Base-by-base conservation (phyloP, 768 basidiomycete genomes). In the Termitomyces sp. region DNA sequence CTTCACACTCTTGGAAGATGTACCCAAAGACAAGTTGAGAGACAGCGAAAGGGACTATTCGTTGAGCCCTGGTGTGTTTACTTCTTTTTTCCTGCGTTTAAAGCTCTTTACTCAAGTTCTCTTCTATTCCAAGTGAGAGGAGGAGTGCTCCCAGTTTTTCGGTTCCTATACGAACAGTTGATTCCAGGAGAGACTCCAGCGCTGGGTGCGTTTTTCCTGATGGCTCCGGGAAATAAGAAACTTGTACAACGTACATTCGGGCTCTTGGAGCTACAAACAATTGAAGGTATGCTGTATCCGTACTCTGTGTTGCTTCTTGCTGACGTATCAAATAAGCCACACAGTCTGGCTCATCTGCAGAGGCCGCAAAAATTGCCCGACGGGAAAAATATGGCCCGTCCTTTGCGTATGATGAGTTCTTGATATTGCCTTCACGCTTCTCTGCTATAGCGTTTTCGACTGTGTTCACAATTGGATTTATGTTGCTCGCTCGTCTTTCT, bases 341-440 rank as follows among this genome's bases (percentile, higher is more conserved):
- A 3, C 45, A 53, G 5, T 10, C 49, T 20, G 61, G 58, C 12
- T 43, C 44, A 7, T 36, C 54, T 33, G 37, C 24, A 36, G 56
- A 55, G 45, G 53, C 13, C 26, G 59, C 58, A 1, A 62, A 64
- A n/a, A 54, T 64, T 12, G 60, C 68, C 14, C 62, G 70, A 55
- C 66, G 65, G 44, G 62, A 61, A 42, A 67, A 69, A 46, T 95
- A 95, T 65, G 95, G 91, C 5, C 75, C 83, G 0, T 66, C 80
- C 2, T 93, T 97, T 76, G 74, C 74, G 45, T 96, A 95, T 68
- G 84, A 86, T 51, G 93, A 95, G 69, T 88, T 89, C 57, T 20
- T 82, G 62, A 73, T 71, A 4, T 76, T 73, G 49, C 67, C 71
- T 4, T 76, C 74, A 34, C 68, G 67, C 24, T 5, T 84, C 4